Evolutionary conservation across 1,139 yeast species (phyloP).

Genomic region (Kurtzmaniella quercitrusa): DNA sequence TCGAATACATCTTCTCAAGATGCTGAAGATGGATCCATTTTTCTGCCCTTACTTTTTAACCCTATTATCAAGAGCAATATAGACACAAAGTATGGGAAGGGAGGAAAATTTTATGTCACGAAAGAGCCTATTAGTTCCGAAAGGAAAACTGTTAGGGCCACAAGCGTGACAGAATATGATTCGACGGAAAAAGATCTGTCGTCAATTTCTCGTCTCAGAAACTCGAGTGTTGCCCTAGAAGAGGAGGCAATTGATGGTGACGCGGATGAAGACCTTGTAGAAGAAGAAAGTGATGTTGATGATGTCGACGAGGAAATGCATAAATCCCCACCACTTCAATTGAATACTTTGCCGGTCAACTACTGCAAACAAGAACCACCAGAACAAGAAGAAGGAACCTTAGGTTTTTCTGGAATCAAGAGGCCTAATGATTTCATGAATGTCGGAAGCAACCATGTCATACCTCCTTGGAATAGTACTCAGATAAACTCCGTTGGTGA

Average conservation of each 20-base stretch:
- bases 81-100: slow-evolving; percentile 78
- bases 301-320: slow-evolving; percentile 18
- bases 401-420: neutral
- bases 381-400: neutral
- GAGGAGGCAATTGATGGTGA: slow-evolving; percentile 2
- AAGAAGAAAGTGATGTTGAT: slow-evolving; percentile 37
- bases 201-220: neutral
- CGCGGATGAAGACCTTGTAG: slow-evolving; percentile 8
- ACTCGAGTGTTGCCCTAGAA: slow-evolving; percentile 13
- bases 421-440: neutral
- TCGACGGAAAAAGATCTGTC: slow-evolving; percentile 13
- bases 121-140: slow-evolving; percentile 25
- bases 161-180: slow-evolving; percentile 36
- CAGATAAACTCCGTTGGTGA: slow-evolving; percentile 1
- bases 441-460: neutral
- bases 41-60: slow-evolving; percentile 77
- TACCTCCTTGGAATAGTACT: neutral
- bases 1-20: slow-evolving; percentile 5
- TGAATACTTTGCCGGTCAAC: slow-evolving; percentile 16
- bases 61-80: slow-evolving; percentile 72
- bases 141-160: slow-evolving; percentile 29
- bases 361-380: neutral
- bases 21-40: slow-evolving; percentile 42
- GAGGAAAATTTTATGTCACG: slow-evolving; percentile 75
- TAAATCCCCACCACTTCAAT: slow-evolving; percentile 27